Percentiles rank a stretch among this genome's conserved stretches.
These are phyloP conservation scores for Trichoderma hamatum DNA, from an alignment of 2,329 filamentous ascomycete genomes.

Conservation along the genomic window DNA sequence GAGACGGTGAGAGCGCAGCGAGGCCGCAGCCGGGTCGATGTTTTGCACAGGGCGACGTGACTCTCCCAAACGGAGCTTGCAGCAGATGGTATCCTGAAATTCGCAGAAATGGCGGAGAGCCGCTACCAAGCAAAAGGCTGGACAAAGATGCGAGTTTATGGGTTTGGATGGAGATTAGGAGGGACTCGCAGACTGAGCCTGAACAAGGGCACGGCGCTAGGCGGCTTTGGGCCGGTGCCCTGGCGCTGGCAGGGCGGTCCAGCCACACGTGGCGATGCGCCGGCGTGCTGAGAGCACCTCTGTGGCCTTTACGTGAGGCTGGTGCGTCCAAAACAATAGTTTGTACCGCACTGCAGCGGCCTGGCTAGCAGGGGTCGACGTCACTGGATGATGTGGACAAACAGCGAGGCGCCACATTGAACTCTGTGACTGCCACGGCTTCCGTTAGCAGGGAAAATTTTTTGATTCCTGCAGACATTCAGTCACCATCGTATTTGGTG, in stretches of 20 bases:
- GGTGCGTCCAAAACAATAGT: neutral
- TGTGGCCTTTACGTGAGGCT: conserved; percentile 13
- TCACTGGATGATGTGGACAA: conserved; percentile 30
- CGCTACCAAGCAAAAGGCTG: conserved; percentile 22
- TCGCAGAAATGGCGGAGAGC: conserved; percentile 14
- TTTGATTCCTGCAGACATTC: neutral
- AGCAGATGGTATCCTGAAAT: conserved; percentile 13
- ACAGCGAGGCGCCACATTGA: conserved; percentile 18
- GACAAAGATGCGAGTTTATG: conserved; percentile 29
- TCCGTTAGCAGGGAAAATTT: neutral
- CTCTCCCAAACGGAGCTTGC: conserved; percentile 12
- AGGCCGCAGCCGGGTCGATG: neutral
- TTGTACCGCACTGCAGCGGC: conserved; percentile 2
- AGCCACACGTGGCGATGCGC: conserved; percentile 28
- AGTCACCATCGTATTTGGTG: neutral
- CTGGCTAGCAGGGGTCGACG: conserved; percentile 28
- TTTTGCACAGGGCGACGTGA: neutral
- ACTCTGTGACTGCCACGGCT: neutral
- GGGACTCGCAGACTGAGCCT: conserved; percentile 40
- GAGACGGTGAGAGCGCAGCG: conserved; percentile 23
- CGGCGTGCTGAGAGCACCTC: neutral
- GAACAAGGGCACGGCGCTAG: conserved; percentile 34
- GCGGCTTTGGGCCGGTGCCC: conserved; percentile 30
- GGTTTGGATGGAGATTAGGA: conserved; percentile 37
- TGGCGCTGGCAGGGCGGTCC: conserved; percentile 25